These are phyloP conservation scores for Rhodotorula sp. DNA, from an alignment of 1,284 basidiomycete genomes.

Conservation along the genomic window DNA sequence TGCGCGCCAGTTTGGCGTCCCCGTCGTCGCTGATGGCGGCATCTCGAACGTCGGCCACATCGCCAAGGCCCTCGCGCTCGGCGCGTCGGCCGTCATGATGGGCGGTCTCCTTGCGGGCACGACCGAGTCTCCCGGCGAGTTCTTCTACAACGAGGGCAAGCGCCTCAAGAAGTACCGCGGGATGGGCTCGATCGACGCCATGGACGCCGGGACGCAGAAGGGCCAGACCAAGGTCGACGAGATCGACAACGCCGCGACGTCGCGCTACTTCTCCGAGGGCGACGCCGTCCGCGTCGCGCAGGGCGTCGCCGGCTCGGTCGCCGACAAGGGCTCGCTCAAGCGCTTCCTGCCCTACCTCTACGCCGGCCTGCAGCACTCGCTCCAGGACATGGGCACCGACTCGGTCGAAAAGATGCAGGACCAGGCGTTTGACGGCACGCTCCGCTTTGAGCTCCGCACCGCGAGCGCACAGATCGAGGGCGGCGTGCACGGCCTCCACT, in stretches of 20 bases:
- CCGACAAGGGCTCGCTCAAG: constrained; percentile 92
- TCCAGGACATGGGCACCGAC: constrained; percentile 88
- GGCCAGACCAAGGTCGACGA: constrained; percentile 49
- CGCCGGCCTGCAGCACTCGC: constrained; percentile 62
- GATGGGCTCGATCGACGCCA: constrained; percentile 96
- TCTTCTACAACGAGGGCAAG: constrained; percentile 90
- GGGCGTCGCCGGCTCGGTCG: constrained; percentile 91
- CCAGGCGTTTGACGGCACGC: constrained; percentile 65
- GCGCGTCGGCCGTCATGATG: constrained; percentile 98
- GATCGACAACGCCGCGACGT: constrained; percentile 89
- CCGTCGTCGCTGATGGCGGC: constrained; percentile 97
- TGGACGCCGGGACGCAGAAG: constrained; percentile 69
- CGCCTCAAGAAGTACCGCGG: constrained; percentile 98
- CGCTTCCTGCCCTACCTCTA: constrained; percentile 73
- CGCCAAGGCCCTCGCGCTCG: constrained; percentile 92
- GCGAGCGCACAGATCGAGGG: constrained; percentile 95
- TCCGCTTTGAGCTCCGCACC: constrained; percentile 92
- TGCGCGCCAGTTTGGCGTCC: constrained; percentile 88
- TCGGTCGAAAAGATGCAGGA: constrained; percentile 66
- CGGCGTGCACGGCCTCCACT: constrained; percentile 89
- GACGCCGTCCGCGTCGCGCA: constrained; percentile 96
- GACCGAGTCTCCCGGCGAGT: constrained; percentile 96
- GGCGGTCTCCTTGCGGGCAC: constrained; percentile 94
- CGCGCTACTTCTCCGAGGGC: constrained; percentile 94
- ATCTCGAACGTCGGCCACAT: constrained; percentile 96